Percentiles rank a stretch among this genome's conserved stretches.
These are phyloP conservation scores for Pulveroboletus sp. DNA, from an alignment of 768 basidiomycete genomes.

Conservation along the genomic window DNA sequence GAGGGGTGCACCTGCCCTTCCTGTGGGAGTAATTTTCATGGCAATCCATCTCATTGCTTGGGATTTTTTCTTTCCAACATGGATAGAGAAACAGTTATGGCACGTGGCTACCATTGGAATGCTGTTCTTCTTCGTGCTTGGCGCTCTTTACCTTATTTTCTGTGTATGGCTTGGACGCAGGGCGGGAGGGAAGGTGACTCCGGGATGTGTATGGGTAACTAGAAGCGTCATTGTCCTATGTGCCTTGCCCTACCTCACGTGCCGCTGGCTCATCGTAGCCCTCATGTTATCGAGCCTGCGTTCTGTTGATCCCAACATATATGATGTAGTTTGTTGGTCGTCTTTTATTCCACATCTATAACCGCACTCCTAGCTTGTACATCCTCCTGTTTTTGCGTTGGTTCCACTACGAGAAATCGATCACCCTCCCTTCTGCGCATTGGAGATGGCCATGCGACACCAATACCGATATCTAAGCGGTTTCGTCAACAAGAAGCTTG, in stretches of 20 bases:
- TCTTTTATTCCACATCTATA: background rate
- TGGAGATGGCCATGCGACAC: too few relatives aligned
- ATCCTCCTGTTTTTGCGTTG: too few relatives aligned
- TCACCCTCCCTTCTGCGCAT: too few relatives aligned
- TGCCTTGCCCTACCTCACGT: background rate
- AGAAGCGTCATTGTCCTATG: background rate
- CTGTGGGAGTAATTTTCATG: background rate
- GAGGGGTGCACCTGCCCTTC: background rate
- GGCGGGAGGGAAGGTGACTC: background rate
- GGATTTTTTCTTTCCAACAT: background rate
- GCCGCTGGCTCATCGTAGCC: background rate
- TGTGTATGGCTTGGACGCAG: background rate
- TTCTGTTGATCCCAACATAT: background rate
- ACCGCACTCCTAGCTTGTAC: background rate
- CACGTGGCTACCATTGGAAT: background rate
- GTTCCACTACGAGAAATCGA: too few relatives aligned
- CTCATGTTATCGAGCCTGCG: background rate
- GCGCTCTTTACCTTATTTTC: background rate
- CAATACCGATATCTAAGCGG: too few relatives aligned
- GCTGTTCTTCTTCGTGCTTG: background rate
- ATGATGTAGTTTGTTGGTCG: background rate
- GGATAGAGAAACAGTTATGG: background rate
- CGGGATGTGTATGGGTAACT: background rate
- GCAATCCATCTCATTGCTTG: background rate
- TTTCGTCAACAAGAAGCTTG: too few relatives aligned